These are phyloP conservation scores for Nannochloropsis oceanica DNA, from an alignment of 108 stramenopile genomes.

Conservation along the genomic window DNA sequence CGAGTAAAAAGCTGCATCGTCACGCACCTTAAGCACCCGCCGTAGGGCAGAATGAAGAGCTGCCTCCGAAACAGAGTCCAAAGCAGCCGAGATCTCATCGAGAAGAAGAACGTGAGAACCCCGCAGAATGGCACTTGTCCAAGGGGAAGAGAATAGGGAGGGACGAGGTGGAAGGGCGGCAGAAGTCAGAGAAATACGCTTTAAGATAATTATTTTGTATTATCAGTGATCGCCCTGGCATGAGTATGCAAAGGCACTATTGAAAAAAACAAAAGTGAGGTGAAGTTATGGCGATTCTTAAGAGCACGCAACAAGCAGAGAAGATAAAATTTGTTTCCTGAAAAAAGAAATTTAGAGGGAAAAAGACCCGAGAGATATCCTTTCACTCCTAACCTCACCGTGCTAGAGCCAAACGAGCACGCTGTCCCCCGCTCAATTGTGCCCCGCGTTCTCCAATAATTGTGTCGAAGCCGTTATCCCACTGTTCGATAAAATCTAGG, in stretches of 20 bases:
- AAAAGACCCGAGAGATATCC: too few relatives aligned
- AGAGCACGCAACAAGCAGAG: too few relatives aligned
- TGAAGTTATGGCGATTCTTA: too few relatives aligned
- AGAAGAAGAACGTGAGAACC: slow-evolving; percentile 49
- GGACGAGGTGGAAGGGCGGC: background rate
- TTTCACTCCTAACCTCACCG: background rate
- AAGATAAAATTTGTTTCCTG: too few relatives aligned
- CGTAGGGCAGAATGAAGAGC: slow-evolving; percentile 4
- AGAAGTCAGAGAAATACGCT: background rate
- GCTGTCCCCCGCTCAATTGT: slow-evolving; percentile 43
- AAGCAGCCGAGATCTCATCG: slow-evolving; percentile 69
- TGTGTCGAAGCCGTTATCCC: slow-evolving; percentile 73
- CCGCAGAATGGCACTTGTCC: background rate
- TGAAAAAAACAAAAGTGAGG: too few relatives aligned
- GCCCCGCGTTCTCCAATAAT: slow-evolving; percentile 29
- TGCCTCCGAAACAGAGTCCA: slow-evolving; percentile 56
- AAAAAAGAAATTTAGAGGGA: too few relatives aligned
- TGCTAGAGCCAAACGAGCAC: slow-evolving; percentile 14
- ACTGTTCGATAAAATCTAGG: slow-evolving; percentile 46
- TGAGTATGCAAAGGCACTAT: background rate
- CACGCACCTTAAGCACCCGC: background rate
- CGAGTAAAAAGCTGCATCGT: background rate
- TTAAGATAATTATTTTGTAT: background rate
- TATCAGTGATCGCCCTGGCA: background rate
- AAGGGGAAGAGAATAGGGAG: background rate